Evolutionary conservation across 192 early-diverging fungal genomes (phyloP), one percentile per base, ranked within the genome.

Genomic region (Gaertneriomyces sp.): DNA sequence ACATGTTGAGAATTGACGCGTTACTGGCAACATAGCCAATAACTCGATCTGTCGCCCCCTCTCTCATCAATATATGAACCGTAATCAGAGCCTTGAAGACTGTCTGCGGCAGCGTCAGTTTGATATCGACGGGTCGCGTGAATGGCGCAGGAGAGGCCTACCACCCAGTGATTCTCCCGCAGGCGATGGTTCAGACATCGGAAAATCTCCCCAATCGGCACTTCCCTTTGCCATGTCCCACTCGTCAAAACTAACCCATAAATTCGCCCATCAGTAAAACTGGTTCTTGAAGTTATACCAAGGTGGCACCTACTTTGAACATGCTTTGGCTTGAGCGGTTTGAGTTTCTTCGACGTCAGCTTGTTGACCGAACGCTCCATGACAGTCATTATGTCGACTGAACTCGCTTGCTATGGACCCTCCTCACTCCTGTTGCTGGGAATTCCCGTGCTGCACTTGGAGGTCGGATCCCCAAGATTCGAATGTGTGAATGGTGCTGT

Each of bases 11-110:
- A 33, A 82, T 57, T 7, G 64, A 73, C 9, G 82, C 69, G 54
- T 83, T 75, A 55, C 68, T 73, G 9, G 66, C 63, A n/a, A 89
- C 68, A 58, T 76, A 85, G 10, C 72, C 78, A 47, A 88, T 63
- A 10, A 89, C 81, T 16, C 81, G 73, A 44, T 87, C 83, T 9
- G 80, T 81, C 8, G 80, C 76, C 38, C 85, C 88, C 65, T 89
- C 82, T n/a, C 90, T 74, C 58, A 89, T 79, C 59, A 93, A 76
- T 42, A 84, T 79, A 62, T 93, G 91, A 16, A 90, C 72, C 7
- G 91, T 76, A 61, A 89, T 78, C 9, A 92, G 71, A 2, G 87
- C 74, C 69, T 93, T 93, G 74, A 90, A 90, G 1, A 83, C 82
- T 40, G 82, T 80, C 89, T 91, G 70, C 3, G 14, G 43, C 25